phyloP scores from a whole-genome alignment of 148 eudicot genomes.

The Limonium bicolor region DNA sequence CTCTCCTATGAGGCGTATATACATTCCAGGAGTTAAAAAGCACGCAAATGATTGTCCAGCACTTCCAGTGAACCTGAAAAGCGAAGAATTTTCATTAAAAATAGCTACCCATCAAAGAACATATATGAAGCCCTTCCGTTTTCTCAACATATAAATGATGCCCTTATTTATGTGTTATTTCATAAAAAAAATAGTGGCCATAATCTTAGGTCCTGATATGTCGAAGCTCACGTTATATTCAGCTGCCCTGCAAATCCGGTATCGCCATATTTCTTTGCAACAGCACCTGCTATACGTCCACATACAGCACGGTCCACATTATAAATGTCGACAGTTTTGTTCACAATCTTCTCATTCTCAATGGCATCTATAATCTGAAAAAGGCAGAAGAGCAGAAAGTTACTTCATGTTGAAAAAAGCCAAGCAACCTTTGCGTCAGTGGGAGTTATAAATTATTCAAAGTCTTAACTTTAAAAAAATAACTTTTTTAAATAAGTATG shows the following conservation, averaged over 20 bases:
- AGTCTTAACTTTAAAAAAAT: too few species aligned
- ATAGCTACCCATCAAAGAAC: background rate
- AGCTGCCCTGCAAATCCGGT: conserved; percentile 99
- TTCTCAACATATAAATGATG: too few species aligned
- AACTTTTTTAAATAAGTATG: too few species aligned
- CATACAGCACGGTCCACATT: conserved; percentile 95
- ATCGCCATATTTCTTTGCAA: conserved; percentile 96
- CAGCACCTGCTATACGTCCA: conserved; percentile 90
- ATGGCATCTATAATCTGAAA: conserved; percentile 79
- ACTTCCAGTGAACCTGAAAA: conserved; percentile 75
- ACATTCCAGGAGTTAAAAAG: conserved; percentile 96
- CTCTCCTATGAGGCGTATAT: conserved; percentile 87
- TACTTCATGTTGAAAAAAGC: too few species aligned
- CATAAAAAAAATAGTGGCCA: conserved; percentile 1
- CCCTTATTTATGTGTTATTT: too few species aligned
- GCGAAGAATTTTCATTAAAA: background rate
- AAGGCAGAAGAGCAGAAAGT: background rate
- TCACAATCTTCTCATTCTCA: conserved; percentile 73
- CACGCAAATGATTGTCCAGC: conserved; percentile 97
- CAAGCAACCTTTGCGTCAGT: too few species aligned
- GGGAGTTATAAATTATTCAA: too few species aligned
- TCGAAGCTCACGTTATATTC: conserved; percentile 74
- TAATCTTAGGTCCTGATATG: too few species aligned
- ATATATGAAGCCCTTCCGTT: too few species aligned
- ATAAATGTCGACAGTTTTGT: conserved; percentile 54